Evolutionary conservation across 1,139 yeast species (phyloP).

Genomic region (Pichia sp.): DNA sequence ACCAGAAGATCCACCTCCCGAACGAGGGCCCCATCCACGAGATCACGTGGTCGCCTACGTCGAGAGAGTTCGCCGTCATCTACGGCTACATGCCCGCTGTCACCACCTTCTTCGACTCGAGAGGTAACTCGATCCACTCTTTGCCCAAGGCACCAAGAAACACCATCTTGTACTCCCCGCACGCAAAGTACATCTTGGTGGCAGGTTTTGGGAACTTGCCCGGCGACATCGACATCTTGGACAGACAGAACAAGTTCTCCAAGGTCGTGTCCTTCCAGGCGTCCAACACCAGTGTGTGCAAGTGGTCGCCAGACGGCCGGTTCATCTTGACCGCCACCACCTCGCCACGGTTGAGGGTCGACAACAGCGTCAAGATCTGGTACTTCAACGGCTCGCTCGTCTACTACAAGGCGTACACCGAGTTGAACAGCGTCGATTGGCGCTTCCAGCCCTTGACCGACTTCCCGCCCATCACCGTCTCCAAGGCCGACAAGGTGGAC

Average conservation of each 20-base stretch:
- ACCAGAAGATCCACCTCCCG: constrained; percentile 79
- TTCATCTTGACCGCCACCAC: constrained; percentile 93
- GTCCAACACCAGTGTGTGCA: constrained; percentile 88
- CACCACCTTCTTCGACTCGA: constrained; percentile 89
- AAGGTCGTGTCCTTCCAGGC: constrained; percentile 85
- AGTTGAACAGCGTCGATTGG: constrained; percentile 82
- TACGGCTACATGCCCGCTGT: constrained; percentile 98
- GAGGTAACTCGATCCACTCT: constrained; percentile 83
- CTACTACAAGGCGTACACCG: constrained; percentile 73
- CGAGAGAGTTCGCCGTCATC: constrained; percentile 94
- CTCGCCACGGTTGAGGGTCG: constrained; percentile 94
- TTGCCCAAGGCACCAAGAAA: constrained; percentile 87
- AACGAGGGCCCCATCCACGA: constrained; percentile 97
- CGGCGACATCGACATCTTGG: constrained; percentile 93
- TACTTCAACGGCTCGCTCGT: constrained; percentile 82
- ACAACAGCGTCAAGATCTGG: constrained; percentile 92
- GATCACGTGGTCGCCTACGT: constrained; percentile 94
- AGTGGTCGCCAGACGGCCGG: constrained; percentile 99
- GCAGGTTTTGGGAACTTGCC: constrained; percentile 98
- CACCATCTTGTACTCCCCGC: constrained; percentile 88
- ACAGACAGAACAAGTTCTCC: constrained; percentile 80
- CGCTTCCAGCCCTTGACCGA: constrained; percentile 62
- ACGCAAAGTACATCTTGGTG: constrained; percentile 82
- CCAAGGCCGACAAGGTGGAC: constrained; percentile 38
- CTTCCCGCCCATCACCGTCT: constrained; percentile 47